Percentiles rank a stretch among this genome's conserved stretches.
These are phyloP conservation scores for Dioszegia crocea DNA, from an alignment of 768 basidiomycete species.

Conservation along the genomic window DNA sequence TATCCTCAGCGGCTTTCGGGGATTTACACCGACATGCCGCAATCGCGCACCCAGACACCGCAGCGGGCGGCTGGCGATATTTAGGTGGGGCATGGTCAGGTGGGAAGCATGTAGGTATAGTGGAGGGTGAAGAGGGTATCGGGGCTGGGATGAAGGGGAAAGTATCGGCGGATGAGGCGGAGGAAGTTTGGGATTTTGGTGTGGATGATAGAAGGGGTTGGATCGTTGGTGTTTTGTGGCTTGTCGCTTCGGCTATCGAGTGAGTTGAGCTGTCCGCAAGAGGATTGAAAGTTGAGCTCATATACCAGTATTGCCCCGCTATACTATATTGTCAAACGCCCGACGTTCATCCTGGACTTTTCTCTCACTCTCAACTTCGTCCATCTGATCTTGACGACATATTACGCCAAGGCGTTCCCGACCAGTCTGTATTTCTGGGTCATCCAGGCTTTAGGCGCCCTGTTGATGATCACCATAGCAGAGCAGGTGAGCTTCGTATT, in stretches of 20 bases:
- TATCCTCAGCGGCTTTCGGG: slow-evolving; percentile 52
- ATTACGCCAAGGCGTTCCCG: slow-evolving; percentile 74
- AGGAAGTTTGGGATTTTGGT: slow-evolving; percentile 60
- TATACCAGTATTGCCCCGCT: slow-evolving; percentile 66
- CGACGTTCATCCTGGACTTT: slow-evolving; percentile 92
- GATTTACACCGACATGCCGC: slow-evolving; percentile 2
- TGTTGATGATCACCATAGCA: slow-evolving; percentile 70
- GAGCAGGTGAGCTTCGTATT: slow-evolving; percentile 88
- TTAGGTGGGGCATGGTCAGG: slow-evolving; percentile 75
- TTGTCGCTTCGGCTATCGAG: slow-evolving; percentile 77
- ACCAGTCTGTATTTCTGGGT: slow-evolving; percentile 92
- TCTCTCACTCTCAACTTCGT: slow-evolving; percentile 82
- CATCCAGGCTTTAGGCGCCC: slow-evolving; percentile 65
- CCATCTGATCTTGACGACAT: slow-evolving; percentile 89
- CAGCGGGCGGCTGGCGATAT: slow-evolving; percentile 57
- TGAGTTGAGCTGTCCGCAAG: slow-evolving; percentile 54
- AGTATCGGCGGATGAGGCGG: slow-evolving; percentile 19
- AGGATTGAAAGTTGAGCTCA: background rate
- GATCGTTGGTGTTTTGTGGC: slow-evolving; percentile 84
- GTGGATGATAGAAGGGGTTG: slow-evolving; percentile 79
- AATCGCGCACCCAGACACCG: slow-evolving; percentile 6
- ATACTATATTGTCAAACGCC: slow-evolving; percentile 80
- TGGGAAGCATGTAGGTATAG: slow-evolving; percentile 67
- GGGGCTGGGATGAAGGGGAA: slow-evolving; percentile 17
- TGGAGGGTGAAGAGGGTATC: slow-evolving; percentile 49